These are phyloP conservation scores for Flaveria floridana DNA, from an alignment of 140 eudicot genomes.

Conservation along the genomic window DNA sequence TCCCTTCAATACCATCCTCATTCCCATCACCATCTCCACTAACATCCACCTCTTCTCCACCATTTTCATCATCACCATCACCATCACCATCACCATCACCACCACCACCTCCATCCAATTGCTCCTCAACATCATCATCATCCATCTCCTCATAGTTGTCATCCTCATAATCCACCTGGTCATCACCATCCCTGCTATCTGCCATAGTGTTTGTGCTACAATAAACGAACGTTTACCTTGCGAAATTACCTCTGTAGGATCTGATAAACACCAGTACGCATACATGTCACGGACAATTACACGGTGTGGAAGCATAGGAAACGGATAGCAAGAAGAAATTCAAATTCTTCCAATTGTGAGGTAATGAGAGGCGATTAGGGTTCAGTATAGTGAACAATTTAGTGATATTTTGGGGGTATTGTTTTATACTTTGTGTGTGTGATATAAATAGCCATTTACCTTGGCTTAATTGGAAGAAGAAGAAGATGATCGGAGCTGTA, in stretches of 20 bases:
- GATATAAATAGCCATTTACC: constrained; percentile 36
- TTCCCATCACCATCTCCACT: constrained; percentile 34
- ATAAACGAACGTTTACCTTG: constrained; percentile 35
- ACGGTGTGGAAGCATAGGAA: constrained; percentile 31
- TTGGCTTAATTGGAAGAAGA: constrained; percentile 32
- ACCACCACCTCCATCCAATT: constrained; percentile 53
- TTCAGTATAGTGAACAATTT: constrained; percentile 29
- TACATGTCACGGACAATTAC: constrained; percentile 23
- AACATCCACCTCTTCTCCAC: constrained; percentile 45
- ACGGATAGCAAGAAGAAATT: constrained; percentile 24
- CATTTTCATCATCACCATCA: constrained; percentile 34
- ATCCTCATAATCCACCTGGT: constrained; percentile 94
- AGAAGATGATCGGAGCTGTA: constrained; percentile 19
- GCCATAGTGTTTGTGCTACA: constrained; percentile 57
- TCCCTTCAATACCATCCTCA: constrained; percentile 39
- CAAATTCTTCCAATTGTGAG: constrained; percentile 22
- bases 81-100: constrained; percentile 28
- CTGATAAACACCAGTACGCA: constrained; percentile 32
- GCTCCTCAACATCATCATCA: constrained; percentile 78
- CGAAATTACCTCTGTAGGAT: constrained; percentile 33
- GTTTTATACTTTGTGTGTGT: constrained; percentile 24
- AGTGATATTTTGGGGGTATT: constrained; percentile 27
- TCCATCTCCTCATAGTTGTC: constrained; percentile 83
- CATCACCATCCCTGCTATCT: constrained; percentile 81
- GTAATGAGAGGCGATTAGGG: constrained; percentile 26